A percentile compares a stretch with the other conserved stretches of the same genome.
Conservation (phyloP, 148 eudicot genomes). For the Gaultheria prostrata region DNA sequence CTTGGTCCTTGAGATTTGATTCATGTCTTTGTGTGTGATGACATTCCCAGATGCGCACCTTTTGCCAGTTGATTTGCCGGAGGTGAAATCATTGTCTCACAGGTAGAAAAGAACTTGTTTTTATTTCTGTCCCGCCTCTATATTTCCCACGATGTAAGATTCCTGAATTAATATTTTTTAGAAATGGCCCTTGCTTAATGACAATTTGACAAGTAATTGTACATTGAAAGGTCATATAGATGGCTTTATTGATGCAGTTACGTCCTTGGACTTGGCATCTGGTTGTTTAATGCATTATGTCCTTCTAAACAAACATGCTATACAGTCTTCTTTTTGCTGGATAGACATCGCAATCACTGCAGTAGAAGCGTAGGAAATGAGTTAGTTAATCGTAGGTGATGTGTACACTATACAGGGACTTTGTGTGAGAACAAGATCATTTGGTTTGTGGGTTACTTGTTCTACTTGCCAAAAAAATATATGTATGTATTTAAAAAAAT, state of each 20-base stretch:
- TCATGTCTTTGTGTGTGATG: neutral
- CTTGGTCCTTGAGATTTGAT: conserved; percentile 1
- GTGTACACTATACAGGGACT: neutral
- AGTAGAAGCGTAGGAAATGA: neutral
- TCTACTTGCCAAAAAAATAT: neutral
- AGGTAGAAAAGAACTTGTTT: conserved; percentile 42
- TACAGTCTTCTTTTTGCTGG: neutral
- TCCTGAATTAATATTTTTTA: neutral
- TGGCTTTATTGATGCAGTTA: neutral
- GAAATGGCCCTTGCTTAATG: neutral
- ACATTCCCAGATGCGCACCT: conserved; percentile 79
- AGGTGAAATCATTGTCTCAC: conserved; percentile 62
- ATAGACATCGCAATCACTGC: neutral
- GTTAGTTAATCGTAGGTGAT: neutral
- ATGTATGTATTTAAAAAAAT: too few species aligned
- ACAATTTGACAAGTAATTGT: neutral
- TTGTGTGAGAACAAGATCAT: neutral
- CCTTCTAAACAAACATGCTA: neutral
- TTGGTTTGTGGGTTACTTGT: neutral
- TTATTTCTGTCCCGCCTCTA: neutral
- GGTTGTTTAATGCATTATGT: neutral
- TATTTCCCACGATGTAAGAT: conserved; percentile 1
- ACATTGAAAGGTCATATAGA: neutral
- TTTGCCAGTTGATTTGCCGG: conserved; percentile 85
- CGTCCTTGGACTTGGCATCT: neutral